Conservation (phyloP, 441 rosid species). For the Adansonia rubrostipa region DNA sequence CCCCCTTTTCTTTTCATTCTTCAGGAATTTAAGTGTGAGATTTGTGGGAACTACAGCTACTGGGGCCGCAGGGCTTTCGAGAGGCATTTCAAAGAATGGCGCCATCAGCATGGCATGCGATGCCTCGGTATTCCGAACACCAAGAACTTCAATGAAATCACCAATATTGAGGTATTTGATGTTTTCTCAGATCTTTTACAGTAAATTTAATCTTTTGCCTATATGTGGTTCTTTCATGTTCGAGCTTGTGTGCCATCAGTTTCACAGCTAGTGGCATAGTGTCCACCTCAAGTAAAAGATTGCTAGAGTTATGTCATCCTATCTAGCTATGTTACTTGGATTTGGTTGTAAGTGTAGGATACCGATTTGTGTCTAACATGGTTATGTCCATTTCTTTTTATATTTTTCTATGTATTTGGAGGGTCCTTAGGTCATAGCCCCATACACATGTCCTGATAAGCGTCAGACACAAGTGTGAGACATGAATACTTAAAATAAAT, state of each 20-base stretch:
- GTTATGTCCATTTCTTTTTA: no score
- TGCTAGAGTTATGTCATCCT: neutral
- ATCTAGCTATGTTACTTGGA: no score
- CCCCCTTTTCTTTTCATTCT: conserved; percentile 16
- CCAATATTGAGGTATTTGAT: conserved; percentile 73
- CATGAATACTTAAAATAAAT: no score
- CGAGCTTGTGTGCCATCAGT: neutral
- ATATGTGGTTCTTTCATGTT: neutral
- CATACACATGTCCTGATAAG: no score
- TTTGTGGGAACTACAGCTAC: conserved; percentile 93
- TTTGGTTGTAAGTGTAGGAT: no score
- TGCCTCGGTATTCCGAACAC: conserved; percentile 99
- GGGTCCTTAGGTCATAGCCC: no score
- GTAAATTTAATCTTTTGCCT: neutral
- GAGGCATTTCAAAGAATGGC: conserved; percentile 98
- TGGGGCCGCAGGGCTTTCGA: conserved; percentile 99
- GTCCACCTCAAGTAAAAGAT: conserved; percentile 9
- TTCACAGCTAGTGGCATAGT: neutral
- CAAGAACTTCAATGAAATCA: conserved; percentile 97
- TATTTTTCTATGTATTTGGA: no score
- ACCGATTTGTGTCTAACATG: no score
- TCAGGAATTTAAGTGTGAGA: conserved; percentile 97
- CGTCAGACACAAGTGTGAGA: no score
- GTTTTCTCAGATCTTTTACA: neutral
- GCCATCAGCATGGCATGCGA: conserved; percentile 99